Base-by-base conservation (phyloP, 2,329 filamentous ascomycete genomes). In the Cercospora sp. region DNA sequence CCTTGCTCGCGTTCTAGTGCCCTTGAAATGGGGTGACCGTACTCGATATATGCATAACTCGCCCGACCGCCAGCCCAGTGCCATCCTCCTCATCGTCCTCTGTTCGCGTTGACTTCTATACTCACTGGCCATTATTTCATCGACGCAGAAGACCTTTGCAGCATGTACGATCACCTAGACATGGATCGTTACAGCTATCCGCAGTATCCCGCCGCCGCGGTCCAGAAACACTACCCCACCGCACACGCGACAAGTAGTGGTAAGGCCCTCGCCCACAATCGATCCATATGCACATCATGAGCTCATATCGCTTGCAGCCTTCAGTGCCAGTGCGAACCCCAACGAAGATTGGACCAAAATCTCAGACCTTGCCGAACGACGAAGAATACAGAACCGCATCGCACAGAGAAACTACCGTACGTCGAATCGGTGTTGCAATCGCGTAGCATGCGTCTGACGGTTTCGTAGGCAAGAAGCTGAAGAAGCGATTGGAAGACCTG, bases 321-420 rank as follows among this genome's bases (percentile, higher is more conserved):
- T 96, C 85, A 96, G 92, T 82, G 91, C 91, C 76, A 96, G 93
- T 72, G 94, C 94, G 75, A 96, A 96, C 80, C 92, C 94, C 65
- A 94, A 97, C 78, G 94, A 98, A 83, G 94, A 98, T 83, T 98
- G 94, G 94, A 97, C 94, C 78, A 96, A 97, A 88, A 97, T 98
- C 79, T 96, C 94, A 67, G 94, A 98, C 81, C 89, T 98, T 68
- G 94, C 94, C 62, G 94, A 98, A 83, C 90, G 95, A 77, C 87
- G 94, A 76, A 88, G 94, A 78, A 97, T 97, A 83, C 94, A 98
- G 83, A 98, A 98, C 83, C 90, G 94, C 75, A 97, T 98, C 85
- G 94, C 94, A 74, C 94, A 98, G 83, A 90, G 94, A 77, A 97
- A 97, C 84, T 97, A 97, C 84, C 93, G 93, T 96, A 66, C 53